Percentiles rank a stretch among this genome's conserved stretches.
These are phyloP conservation scores for Apophysomyces ossiformis DNA, from an alignment of 371 early-diverging fungal genomes.

Conservation along the genomic window DNA sequence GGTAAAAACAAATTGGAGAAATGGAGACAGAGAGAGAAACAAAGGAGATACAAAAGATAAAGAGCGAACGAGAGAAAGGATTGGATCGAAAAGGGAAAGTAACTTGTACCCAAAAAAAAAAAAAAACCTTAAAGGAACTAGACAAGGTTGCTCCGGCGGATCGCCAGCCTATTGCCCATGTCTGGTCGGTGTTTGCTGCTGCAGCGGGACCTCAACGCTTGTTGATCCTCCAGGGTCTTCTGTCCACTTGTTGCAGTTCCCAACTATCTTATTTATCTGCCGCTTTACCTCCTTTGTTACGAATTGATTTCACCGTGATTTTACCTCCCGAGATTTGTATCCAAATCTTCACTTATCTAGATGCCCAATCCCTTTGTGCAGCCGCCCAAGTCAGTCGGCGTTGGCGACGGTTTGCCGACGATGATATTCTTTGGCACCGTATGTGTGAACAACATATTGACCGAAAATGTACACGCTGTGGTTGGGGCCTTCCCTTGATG, in stretches of 20 bases:
- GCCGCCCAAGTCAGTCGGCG: constrained; percentile 81
- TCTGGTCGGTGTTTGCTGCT: constrained; percentile 62
- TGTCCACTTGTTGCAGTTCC: constrained; percentile 71
- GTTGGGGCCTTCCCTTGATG: constrained; percentile 89
- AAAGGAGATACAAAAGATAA: too few relatives aligned
- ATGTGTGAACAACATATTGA: constrained; percentile 97
- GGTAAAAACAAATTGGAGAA: neutral
- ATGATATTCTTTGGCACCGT: constrained; percentile 89
- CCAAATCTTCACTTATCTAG: constrained; percentile 82
- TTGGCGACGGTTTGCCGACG: constrained; percentile 85
- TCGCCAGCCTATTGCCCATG: constrained; percentile 50
- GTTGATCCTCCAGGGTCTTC: constrained; percentile 66
- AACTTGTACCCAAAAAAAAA: too few relatives aligned
- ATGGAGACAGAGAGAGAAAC: too few relatives aligned
- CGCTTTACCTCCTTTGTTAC: constrained; percentile 65
- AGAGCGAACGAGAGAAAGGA: too few relatives aligned
- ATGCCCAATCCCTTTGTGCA: constrained; percentile 85
- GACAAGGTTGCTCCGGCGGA: constrained; percentile 48
- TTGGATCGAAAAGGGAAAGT: too few relatives aligned
- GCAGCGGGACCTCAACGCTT: constrained; percentile 59
- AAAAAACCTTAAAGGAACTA: constrained; percentile 27
- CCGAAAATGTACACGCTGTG: constrained; percentile 90
- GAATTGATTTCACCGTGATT: constrained; percentile 77
- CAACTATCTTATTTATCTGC: constrained; percentile 78
- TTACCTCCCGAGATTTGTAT: constrained; percentile 80